A percentile compares a stretch with the other conserved stretches of the same genome.
phyloP scores from a whole-genome alignment of 345 rosid genomes.

The Populus nigra region DNA sequence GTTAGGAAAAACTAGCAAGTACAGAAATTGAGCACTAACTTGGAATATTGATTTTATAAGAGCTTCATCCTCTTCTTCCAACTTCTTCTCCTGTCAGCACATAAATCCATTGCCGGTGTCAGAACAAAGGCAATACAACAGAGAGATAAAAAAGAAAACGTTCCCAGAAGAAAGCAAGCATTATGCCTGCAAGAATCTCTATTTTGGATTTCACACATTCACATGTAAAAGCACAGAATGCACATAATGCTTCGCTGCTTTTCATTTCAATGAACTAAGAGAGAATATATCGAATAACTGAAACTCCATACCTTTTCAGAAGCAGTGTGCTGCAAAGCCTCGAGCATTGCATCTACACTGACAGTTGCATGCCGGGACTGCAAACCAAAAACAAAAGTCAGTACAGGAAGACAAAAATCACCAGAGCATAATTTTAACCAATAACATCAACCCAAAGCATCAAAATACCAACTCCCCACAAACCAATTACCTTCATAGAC shows the following conservation, averaged over 20 bases:
- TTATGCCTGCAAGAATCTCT: not conserved
- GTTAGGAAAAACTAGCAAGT: not conserved
- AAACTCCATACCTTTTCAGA: slow-evolving; percentile 49
- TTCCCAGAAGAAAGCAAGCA: not conserved
- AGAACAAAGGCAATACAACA: not conserved
- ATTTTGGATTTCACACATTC: not conserved
- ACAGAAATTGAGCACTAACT: slow-evolving; percentile 32
- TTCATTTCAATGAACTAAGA: not conserved
- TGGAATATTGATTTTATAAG: slow-evolving; percentile 64
- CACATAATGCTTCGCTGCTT: not conserved
- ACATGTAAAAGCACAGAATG: not conserved
- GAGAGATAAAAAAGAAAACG: not conserved
- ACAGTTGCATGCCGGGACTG: slow-evolving; percentile 94
- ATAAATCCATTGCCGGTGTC: not conserved
- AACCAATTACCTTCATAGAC: slow-evolving; percentile 22
- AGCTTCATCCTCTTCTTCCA: slow-evolving; percentile 73
- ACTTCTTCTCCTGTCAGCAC: slow-evolving; percentile 45
- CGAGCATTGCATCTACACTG: slow-evolving; percentile 89
- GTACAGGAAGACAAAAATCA: not conserved
- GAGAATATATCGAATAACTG: not conserved
- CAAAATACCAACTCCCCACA: not conserved
- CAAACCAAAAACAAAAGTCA: slow-evolving; percentile 10
- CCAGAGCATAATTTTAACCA: not conserved
- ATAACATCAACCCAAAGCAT: not conserved
- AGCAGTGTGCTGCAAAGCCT: slow-evolving; percentile 74